A percentile compares a stretch with the other conserved stretches of the same genome.
These are phyloP conservation scores for Daedaleopsis nitida DNA, from an alignment of 768 basidiomycete species.

Conservation along the genomic window DNA sequence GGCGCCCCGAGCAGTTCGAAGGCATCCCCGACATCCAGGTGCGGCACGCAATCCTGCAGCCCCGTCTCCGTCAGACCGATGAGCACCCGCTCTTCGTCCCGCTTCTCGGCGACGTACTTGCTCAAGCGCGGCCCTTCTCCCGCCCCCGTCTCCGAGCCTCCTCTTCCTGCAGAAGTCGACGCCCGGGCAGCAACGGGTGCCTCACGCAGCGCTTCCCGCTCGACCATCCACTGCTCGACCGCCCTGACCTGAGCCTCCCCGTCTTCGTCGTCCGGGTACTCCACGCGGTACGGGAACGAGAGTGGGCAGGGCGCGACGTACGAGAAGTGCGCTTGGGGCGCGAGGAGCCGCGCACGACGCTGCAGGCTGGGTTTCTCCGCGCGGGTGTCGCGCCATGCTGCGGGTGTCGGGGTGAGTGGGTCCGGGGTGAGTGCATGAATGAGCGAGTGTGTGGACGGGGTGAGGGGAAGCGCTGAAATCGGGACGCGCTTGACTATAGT, in stretches of 20 bases:
- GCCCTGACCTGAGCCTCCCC: slow-evolving; percentile 49
- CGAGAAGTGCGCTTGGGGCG: slow-evolving; percentile 67
- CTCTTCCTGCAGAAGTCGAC: slow-evolving; percentile 11
- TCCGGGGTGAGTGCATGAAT: slow-evolving; percentile 61
- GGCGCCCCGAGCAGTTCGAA: slow-evolving; percentile 67
- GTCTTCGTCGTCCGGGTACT: slow-evolving; percentile 40
- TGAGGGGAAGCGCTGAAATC: slow-evolving; percentile 58
- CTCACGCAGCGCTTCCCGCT: slow-evolving; percentile 59
- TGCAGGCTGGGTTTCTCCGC: slow-evolving; percentile 61
- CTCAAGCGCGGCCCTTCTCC: slow-evolving; percentile 34
- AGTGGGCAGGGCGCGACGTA: slow-evolving; percentile 81
- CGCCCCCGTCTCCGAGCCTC: slow-evolving; percentile 25
- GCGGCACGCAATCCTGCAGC: slow-evolving; percentile 76
- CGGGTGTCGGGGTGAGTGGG: slow-evolving; percentile 49
- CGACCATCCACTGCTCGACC: slow-evolving; percentile 77
- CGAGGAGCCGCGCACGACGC: slow-evolving; percentile 65
- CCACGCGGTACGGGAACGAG: slow-evolving; percentile 80
- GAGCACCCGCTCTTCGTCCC: slow-evolving; percentile 58
- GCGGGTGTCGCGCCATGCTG: slow-evolving; percentile 55
- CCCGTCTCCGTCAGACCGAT: slow-evolving; percentile 73
- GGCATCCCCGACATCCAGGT: slow-evolving; percentile 86
- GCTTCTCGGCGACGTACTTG: slow-evolving; percentile 46
- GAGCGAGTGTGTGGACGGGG: slow-evolving; percentile 42
- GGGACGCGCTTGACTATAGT: slow-evolving; percentile 28
- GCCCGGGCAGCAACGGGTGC: slow-evolving; percentile 23